Conservation (phyloP, 2,329 filamentous ascomycete species). For the Graphiopsis chlorocephala region DNA sequence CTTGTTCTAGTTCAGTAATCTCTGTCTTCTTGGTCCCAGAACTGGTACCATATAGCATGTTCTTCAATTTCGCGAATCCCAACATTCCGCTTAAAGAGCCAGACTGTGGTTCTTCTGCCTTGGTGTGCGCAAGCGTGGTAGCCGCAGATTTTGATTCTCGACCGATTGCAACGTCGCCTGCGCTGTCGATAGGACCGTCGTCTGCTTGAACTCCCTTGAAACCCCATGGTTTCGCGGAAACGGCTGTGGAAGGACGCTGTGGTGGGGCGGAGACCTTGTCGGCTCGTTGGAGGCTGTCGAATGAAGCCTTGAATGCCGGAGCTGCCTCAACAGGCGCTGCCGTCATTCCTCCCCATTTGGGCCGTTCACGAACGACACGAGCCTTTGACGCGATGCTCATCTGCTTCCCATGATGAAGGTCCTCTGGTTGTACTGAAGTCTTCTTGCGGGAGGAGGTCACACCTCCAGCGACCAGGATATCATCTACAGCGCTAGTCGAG, state of each 20-base stretch:
- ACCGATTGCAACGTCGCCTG: neutral
- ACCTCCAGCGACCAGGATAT: neutral
- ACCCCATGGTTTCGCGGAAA: slow-evolving; percentile 1
- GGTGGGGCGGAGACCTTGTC: slow-evolving; percentile 8
- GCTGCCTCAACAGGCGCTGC: neutral
- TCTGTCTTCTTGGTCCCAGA: neutral
- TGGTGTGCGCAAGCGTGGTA: neutral
- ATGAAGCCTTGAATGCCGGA: neutral
- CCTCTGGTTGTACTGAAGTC: neutral
- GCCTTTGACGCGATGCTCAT: neutral
- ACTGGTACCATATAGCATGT: neutral
- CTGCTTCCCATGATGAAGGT: neutral
- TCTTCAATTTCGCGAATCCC: neutral
- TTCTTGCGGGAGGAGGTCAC: neutral
- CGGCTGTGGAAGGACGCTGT: neutral
- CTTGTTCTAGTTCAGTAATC: neutral
- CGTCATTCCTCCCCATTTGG: slow-evolving; percentile 8
- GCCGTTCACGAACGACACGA: neutral
- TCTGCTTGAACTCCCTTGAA: neutral
- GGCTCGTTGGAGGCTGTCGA: slow-evolving; percentile 2
- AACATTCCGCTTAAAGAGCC: neutral
- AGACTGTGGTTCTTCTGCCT: neutral
- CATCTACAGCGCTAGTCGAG: neutral
- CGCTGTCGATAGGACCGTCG: neutral
- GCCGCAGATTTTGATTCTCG: neutral